phyloP scores from a whole-genome alignment of 345 rosid species.

The Salix arbutifolia region DNA sequence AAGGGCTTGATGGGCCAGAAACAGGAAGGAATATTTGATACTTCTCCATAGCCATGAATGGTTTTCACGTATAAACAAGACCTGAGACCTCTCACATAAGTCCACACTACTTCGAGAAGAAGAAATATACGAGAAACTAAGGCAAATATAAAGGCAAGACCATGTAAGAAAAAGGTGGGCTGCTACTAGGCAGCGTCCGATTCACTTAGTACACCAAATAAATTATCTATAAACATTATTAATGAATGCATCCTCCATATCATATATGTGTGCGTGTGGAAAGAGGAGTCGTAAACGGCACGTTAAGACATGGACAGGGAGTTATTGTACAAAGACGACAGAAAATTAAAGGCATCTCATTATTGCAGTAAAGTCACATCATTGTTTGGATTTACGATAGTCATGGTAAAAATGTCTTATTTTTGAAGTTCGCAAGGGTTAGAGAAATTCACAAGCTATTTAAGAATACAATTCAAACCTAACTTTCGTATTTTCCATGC shows the following conservation, averaged over 20 bases:
- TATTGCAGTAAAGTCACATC: background rate
- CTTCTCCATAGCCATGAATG: slow-evolving; percentile 15
- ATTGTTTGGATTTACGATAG: background rate
- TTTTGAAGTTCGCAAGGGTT: background rate
- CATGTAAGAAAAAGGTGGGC: slow-evolving; percentile 24
- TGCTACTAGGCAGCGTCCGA: slow-evolving; percentile 24
- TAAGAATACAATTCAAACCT: background rate
- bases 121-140: background rate
- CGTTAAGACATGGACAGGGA: slow-evolving; percentile 3
- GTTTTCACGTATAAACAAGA: background rate
- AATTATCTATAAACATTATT: background rate
- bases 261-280: background rate
- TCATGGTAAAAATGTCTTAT: background rate
- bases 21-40: slow-evolving; percentile 14
- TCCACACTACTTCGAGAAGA: background rate
- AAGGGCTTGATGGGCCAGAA: slow-evolving; percentile 2
- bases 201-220: slow-evolving; percentile 3
- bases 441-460: background rate
- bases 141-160: background rate
- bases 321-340: background rate
- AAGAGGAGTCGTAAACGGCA: slow-evolving; percentile 32
- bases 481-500: too few relatives aligned
- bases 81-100: background rate
- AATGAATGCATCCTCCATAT: background rate
- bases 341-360: too few relatives aligned